Conservation (phyloP, 148 eudicot species). For the Mesembryanthemum crystallinum region DNA sequence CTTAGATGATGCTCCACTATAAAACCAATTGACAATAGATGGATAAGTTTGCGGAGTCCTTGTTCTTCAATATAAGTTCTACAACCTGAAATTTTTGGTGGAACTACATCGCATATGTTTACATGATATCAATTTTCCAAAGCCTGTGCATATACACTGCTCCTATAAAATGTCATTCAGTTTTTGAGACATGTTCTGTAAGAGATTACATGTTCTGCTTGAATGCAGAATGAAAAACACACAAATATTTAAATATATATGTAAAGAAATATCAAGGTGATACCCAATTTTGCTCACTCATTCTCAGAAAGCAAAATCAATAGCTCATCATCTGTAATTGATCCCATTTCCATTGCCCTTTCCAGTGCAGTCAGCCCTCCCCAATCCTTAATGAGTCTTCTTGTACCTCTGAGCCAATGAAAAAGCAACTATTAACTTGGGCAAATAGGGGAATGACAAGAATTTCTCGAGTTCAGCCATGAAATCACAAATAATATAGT, state of each 20-base stretch:
- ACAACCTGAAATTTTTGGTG: no score
- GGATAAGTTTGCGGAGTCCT: no score
- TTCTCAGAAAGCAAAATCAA: slow-evolving; percentile 78
- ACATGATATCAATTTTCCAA: no score
- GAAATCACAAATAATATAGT: neutral
- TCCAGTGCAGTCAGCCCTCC: slow-evolving; percentile 76
- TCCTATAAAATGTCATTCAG: neutral
- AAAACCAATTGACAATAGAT: no score
- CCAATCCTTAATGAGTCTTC: slow-evolving; percentile 72
- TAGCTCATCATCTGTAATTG: slow-evolving; percentile 88
- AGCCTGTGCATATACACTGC: neutral
- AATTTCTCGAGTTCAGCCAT: neutral
- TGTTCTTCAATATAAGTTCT: no score
- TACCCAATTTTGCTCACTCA: slow-evolving; percentile 32
- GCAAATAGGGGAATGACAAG: neutral
- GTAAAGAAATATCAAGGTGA: neutral
- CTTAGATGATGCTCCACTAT: no score
- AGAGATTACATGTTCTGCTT: neutral
- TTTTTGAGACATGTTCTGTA: neutral
- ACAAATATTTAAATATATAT: neutral
- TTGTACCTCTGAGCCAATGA: slow-evolving; percentile 66
- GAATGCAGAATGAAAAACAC: neutral
- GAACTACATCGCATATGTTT: no score
- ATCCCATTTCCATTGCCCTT: slow-evolving; percentile 97
- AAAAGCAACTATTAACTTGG: slow-evolving; percentile 4